phyloP scores from a whole-genome alignment of 1,284 basidiomycete genomes.

The Mycena sp. region DNA sequence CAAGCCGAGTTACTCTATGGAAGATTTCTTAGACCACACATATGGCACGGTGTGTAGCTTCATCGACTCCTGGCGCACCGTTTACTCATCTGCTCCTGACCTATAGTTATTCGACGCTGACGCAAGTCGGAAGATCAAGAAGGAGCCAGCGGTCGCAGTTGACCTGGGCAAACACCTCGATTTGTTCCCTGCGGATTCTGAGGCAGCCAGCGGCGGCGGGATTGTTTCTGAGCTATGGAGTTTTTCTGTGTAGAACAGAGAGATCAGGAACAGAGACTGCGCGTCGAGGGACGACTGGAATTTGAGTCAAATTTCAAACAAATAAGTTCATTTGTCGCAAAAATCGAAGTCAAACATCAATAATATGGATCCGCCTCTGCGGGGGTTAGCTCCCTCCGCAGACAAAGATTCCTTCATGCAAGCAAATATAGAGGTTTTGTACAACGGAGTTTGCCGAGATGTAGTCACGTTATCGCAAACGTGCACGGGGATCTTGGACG shows the following conservation, averaged over 20 bases:
- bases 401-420: too few relatives aligned
- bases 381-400: too few relatives aligned
- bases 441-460: too few relatives aligned
- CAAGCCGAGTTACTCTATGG: conserved; percentile 89
- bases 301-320: too few relatives aligned
- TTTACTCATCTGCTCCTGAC: background rate
- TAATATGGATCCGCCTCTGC: too few relatives aligned
- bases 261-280: too few relatives aligned
- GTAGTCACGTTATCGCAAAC: too few relatives aligned
- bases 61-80: background rate
- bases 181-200: conserved; percentile 10
- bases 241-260: conserved; percentile 10
- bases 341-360: too few relatives aligned
- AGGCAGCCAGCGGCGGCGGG: conserved; percentile 5
- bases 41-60: conserved; percentile 82
- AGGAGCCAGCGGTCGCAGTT: conserved; percentile 75
- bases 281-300: too few relatives aligned
- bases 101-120: conserved; percentile 90
- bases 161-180: conserved; percentile 46
- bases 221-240: conserved; percentile 25
- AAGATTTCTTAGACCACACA: conserved; percentile 97
- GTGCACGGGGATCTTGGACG: too few relatives aligned
- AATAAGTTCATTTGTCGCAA: too few relatives aligned
- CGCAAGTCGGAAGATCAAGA: conserved; percentile 80
- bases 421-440: too few relatives aligned